Evolutionary conservation across 345 rosid species (phyloP), one percentile per base, ranked within the genome.

Genomic region (Firmiana major): DNA sequence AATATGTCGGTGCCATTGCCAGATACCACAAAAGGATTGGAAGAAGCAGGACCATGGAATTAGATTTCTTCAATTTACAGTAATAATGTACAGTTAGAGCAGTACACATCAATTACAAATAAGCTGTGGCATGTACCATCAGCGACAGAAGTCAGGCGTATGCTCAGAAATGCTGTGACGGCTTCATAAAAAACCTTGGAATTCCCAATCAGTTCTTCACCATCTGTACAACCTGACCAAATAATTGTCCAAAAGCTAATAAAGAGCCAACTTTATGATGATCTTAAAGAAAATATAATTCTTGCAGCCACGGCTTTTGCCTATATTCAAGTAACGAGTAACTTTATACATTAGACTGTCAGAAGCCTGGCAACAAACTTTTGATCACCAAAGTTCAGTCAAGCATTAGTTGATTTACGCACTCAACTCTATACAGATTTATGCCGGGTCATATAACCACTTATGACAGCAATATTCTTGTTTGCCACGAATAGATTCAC

Each of bases 161-260:
- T 63, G 76, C 79, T 80, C 78, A 15, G 75, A 67, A 76, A 77
- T 71, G 66, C 79, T 42, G 70, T 17, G 48, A 51, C 65, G 71
- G 74, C 62, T 75, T 46, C 74, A n/a, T 22, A 40, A 68, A 79
- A 76, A 80, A 71, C 74, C 66, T 77, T 64, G 58, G 72, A 66
- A 6, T 77, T n/a, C 75, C 79, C 42, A 48, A 76, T 81, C 82
- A 59, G 36, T 74, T 77, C 79, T 24, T 65, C 79, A 78, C 54
- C 49, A 75, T 82, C 84, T 87, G 84, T 87, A 85, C 85, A 86
- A 69, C 53, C 79, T 64, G 49, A 64, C 60, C 53, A 79, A 77
- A 78, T 63, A 77, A 65, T 9, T 69, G 81, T 51, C 73, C 46
- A 19, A 71, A 81, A 31, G 72, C 74, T 31, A 70, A 74, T 51